phyloP scores from a whole-genome alignment of 1,139 yeast genomes.

The Maudiozyma humilis region DNA sequence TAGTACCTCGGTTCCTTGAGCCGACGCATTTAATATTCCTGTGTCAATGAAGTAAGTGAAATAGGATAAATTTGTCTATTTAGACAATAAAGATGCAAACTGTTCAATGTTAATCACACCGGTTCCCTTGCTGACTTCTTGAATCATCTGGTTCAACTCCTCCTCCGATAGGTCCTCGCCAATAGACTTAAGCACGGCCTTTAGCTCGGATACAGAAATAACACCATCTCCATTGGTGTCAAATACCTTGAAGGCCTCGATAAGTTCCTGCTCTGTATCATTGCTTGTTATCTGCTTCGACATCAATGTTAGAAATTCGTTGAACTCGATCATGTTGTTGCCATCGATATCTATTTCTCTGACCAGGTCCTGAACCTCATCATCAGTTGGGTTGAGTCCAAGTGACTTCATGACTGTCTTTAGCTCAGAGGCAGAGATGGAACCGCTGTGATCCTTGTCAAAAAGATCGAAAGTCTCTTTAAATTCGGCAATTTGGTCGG shows the following conservation, averaged over 20 bases:
- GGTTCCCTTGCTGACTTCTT: slow-evolving; percentile 92
- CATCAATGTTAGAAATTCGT: slow-evolving; percentile 57
- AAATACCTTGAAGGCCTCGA: slow-evolving; percentile 95
- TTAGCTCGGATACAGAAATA: slow-evolving; percentile 90
- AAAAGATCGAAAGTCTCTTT: slow-evolving; percentile 95
- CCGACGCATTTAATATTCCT: not conserved
- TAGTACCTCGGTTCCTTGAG: not conserved
- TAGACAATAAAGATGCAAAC: slow-evolving; percentile 69
- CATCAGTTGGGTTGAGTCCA: slow-evolving; percentile 94
- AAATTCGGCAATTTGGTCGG: slow-evolving; percentile 88
- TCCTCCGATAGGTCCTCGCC: slow-evolving; percentile 94
- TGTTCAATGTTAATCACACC: slow-evolving; percentile 96
- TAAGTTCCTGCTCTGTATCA: slow-evolving; percentile 92
- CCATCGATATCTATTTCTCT: slow-evolving; percentile 95
- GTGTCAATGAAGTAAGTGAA: not conserved
- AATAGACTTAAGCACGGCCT: slow-evolving; percentile 91
- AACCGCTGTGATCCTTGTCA: slow-evolving; percentile 93
- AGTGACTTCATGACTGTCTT: slow-evolving; percentile 98
- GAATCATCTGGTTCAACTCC: slow-evolving; percentile 93
- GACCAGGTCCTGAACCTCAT: slow-evolving; percentile 91
- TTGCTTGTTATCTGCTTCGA: slow-evolving; percentile 94
- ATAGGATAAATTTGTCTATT: slow-evolving; percentile 20
- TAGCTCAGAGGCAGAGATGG: slow-evolving; percentile 88
- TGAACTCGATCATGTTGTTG: slow-evolving; percentile 90
- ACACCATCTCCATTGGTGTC: slow-evolving; percentile 88